Conservation (phyloP, 1,284 basidiomycete genomes). For the Ustilago sp. region DNA sequence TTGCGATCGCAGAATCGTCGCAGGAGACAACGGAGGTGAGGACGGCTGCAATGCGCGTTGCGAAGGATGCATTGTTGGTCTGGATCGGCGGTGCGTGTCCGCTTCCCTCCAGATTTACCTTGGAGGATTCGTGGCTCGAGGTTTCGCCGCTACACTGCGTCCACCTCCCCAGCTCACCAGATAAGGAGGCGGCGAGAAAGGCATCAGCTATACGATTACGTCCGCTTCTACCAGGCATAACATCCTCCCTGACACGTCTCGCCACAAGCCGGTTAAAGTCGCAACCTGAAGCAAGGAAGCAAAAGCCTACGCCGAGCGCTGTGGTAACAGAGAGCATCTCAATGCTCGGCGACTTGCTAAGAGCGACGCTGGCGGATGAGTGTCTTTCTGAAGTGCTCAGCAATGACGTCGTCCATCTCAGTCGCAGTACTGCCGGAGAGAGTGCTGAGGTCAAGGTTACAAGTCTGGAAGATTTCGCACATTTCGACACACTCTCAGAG, state of each 20-base stretch:
- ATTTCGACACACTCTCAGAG: background rate
- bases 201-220: conserved; percentile 21
- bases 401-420: background rate
- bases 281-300: conserved; percentile 4
- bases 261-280: conserved; percentile 29
- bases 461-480: conserved; percentile 23
- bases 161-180: background rate
- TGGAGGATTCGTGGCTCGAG: background rate
- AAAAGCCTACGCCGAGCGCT: conserved; percentile 17
- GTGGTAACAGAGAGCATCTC: conserved; percentile 24
- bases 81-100: conserved; percentile 43
- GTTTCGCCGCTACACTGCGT: conserved; percentile 4
- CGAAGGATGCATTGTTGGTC: conserved; percentile 19
- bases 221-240: conserved; percentile 36
- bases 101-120: background rate
- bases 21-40: conserved; percentile 9
- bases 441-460: conserved; percentile 7
- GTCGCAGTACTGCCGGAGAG: background rate
- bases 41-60: conserved; percentile 11
- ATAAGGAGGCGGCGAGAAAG: background rate
- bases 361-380: conserved; percentile 20
- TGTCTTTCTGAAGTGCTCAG: conserved; percentile 1
- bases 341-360: conserved; percentile 28
- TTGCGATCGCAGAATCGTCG: conserved; percentile 31
- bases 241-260: conserved; percentile 40